phyloP scores from a whole-genome alignment of 495 filamentous ascomycete species.

The Trichocladium uniseriatum region DNA sequence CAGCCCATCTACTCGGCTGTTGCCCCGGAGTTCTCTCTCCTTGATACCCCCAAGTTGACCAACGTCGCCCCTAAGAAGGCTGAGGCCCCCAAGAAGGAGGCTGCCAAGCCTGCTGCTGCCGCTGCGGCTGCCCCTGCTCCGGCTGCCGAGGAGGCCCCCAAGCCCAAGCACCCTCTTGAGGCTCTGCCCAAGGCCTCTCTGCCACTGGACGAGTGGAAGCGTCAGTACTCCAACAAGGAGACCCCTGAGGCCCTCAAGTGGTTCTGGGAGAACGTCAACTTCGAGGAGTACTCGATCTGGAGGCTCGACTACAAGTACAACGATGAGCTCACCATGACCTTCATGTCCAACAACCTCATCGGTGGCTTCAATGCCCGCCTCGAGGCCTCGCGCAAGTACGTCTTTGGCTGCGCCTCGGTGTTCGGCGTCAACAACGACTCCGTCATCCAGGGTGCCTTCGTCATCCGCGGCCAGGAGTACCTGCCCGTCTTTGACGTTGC shows the following conservation, averaged over 20 bases:
- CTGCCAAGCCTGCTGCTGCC: constrained; percentile 43
- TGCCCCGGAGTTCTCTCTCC: constrained; percentile 59
- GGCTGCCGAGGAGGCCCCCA: constrained; percentile 52
- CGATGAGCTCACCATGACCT: constrained; percentile 88
- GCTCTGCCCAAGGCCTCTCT: constrained; percentile 70
- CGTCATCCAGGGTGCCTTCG: constrained; percentile 80
- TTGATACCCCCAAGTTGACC: constrained; percentile 75
- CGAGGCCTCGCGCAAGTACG: constrained; percentile 95
- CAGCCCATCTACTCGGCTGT: constrained; percentile 81
- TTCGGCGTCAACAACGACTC: constrained; percentile 82
- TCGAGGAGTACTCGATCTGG: constrained; percentile 94
- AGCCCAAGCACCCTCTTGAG: constrained; percentile 95
- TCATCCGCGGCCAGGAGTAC: constrained; percentile 85
- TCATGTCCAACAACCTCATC: constrained; percentile 98
- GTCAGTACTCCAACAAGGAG: constrained; percentile 95
- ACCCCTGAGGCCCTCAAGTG: constrained; percentile 82
- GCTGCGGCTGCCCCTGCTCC: constrained; percentile 57
- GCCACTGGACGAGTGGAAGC: constrained; percentile 94
- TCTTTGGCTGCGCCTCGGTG: constrained; percentile 88
- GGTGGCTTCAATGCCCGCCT: constrained; percentile 96
- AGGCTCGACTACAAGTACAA: constrained; percentile 94
- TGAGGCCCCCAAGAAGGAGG: constrained; percentile 44
- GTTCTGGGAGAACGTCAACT: constrained; percentile 94
- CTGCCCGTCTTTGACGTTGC: constrained; percentile 87
- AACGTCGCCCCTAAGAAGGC: constrained; percentile 84